These are phyloP conservation scores for Camelina laxa DNA, from an alignment of 345 rosid genomes.

Conservation along the genomic window DNA sequence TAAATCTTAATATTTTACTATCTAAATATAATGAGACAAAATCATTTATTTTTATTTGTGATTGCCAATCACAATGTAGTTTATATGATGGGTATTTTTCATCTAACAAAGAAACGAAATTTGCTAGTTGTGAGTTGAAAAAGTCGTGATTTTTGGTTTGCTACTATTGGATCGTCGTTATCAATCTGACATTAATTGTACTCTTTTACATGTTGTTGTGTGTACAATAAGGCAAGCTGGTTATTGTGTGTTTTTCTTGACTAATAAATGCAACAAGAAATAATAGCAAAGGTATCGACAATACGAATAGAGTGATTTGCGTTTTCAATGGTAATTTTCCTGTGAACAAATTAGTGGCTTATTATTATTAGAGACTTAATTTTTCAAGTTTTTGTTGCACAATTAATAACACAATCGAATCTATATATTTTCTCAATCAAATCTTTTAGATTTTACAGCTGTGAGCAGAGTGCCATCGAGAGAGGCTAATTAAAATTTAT, in stretches of 20 bases:
- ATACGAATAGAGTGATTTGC: neutral
- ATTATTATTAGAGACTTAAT: neutral
- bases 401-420: neutral
- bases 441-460: neutral
- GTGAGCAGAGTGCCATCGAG: neutral
- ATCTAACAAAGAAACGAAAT: slow-evolving; percentile 12
- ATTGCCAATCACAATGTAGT: slow-evolving; percentile 7
- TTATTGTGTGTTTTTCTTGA: slow-evolving; percentile 6
- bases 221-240: slow-evolving; percentile 2
- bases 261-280: neutral
- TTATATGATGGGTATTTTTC: slow-evolving; percentile 25
- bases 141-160: neutral
- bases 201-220: neutral
- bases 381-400: neutral
- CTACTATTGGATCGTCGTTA: slow-evolving; percentile 7
- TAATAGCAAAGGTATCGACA: neutral
- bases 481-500: neutral
- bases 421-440: neutral
- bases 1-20: neutral
- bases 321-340: neutral
- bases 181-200: slow-evolving; percentile 21
- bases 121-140: slow-evolving; percentile 14
- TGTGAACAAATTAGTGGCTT: neutral
- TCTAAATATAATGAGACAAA: neutral
- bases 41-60: neutral